phyloP scores from a whole-genome alignment of 2,329 filamentous ascomycete genomes.

The Trichoderma oligosporum region DNA sequence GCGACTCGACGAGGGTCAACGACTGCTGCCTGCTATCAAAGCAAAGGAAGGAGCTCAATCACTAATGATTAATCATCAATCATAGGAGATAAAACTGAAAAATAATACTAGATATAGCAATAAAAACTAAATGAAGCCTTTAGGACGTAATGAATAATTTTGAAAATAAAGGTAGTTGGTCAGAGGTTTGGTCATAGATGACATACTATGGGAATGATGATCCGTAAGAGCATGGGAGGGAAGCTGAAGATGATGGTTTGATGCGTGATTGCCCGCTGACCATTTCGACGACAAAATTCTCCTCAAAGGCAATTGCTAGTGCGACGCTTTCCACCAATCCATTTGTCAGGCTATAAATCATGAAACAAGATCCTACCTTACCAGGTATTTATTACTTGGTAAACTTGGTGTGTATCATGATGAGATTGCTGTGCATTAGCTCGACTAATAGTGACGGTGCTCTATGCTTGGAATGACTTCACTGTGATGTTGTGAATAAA shows the following conservation, averaged over 20 bases:
- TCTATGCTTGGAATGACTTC: background rate
- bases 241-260: background rate
- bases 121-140: background rate
- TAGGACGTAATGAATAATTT: background rate
- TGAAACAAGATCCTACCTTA: background rate
- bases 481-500: background rate
- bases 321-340: background rate
- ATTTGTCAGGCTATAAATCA: background rate
- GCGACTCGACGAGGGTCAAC: no score
- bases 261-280: conserved; percentile 1
- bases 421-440: background rate
- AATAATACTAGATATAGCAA: background rate
- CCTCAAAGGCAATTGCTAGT: background rate
- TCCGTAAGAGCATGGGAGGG: background rate
- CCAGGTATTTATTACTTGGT: background rate
- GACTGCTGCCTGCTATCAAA: no score
- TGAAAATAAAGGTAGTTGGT: background rate
- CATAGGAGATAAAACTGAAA: background rate
- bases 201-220: background rate
- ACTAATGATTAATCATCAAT: background rate
- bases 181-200: no score
- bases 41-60: background rate
- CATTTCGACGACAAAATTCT: no score
- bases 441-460: background rate
- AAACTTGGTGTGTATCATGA: background rate